phyloP scores from a whole-genome alignment of 768 basidiomycete genomes.

The Lentinula raphanica region DNA sequence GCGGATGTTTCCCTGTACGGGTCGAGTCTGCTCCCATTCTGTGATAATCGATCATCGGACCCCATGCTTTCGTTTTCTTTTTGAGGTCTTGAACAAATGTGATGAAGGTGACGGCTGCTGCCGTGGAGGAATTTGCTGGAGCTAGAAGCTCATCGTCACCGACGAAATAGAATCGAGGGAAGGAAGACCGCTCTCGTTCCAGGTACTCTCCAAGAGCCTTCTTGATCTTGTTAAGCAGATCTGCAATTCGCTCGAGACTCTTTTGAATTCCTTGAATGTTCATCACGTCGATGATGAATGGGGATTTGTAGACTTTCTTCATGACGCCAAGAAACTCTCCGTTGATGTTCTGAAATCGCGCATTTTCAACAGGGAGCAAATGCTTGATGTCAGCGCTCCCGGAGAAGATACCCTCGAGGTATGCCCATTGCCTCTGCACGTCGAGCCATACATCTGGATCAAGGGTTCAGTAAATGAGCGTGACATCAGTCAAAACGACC shows the following conservation, averaged over 20 bases:
- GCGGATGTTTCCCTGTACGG: constrained; percentile 93
- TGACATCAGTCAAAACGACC: too few relatives aligned
- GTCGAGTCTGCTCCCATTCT: constrained; percentile 96
- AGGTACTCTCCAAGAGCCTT: constrained; percentile 99
- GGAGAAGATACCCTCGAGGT: constrained; percentile 98
- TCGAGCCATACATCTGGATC: constrained; percentile 95
- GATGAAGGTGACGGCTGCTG: constrained; percentile 97
- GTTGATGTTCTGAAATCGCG: constrained; percentile 99
- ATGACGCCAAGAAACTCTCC: constrained; percentile 96
- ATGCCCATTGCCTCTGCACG: constrained; percentile 99
- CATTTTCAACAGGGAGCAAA: constrained; percentile 91
- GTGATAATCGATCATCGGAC: constrained; percentile 88
- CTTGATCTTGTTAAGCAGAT: constrained; percentile 96
- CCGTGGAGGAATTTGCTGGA: constrained; percentile 87
- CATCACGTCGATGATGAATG: constrained; percentile 94
- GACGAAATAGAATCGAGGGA: constrained; percentile 99
- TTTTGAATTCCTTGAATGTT: constrained; percentile 96
- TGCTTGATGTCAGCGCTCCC: constrained; percentile 99
- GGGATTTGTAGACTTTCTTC: constrained; percentile 99
- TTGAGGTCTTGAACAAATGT: constrained; percentile 99
- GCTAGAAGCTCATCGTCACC: constrained; percentile 91
- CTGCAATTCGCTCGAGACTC: constrained; percentile 92
- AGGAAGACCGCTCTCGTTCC: constrained; percentile 93
- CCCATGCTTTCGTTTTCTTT: constrained; percentile 95
- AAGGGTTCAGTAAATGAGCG: too few relatives aligned